These are phyloP conservation scores for Cryptococcus sp. DNA, from an alignment of 1,284 basidiomycete species.

Conservation along the genomic window DNA sequence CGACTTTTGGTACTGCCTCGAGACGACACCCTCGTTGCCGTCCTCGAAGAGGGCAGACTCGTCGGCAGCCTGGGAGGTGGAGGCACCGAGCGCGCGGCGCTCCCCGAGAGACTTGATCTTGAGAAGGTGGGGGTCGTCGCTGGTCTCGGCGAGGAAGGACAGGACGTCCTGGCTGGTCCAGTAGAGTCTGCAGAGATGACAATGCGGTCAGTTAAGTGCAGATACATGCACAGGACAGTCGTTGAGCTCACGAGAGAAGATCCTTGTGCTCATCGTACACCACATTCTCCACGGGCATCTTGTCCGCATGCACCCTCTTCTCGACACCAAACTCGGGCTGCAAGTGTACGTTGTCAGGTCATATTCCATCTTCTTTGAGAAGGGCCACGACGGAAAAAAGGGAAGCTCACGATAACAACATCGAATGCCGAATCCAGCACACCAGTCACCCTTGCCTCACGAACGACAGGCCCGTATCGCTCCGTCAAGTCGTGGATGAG, in stretches of 20 bases:
- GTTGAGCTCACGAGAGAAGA: conserved; percentile 56
- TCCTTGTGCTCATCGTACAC: conserved; percentile 90
- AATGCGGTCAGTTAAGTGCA: not conserved
- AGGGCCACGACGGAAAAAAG: no score
- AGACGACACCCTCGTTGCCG: conserved; percentile 48
- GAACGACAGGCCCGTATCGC: conserved; percentile 89
- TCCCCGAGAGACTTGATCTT: conserved; percentile 86
- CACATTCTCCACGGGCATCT: conserved; percentile 97
- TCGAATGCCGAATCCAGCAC: conserved; percentile 96
- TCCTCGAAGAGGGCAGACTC: conserved; percentile 83
- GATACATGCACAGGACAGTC: conserved; percentile 25
- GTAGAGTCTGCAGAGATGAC: conserved; percentile 47
- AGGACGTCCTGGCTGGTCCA: conserved; percentile 91
- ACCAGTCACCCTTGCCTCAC: conserved; percentile 86
- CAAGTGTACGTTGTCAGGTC: not conserved
- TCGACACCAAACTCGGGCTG: conserved; percentile 90
- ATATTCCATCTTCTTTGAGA: no score
- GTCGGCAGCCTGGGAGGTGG: conserved; percentile 69
- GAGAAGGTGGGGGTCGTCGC: conserved; percentile 88
- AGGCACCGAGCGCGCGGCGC: conserved; percentile 61
- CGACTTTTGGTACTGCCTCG: conserved; percentile 73
- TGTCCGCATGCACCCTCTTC: conserved; percentile 96
- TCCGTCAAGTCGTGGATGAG: conserved; percentile 85
- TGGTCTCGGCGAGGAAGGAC: conserved; percentile 80
- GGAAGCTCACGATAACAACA: conserved; percentile 60